phyloP scores from a whole-genome alignment of 164 flowering plant genomes.

The Vitis rotundifolia region DNA sequence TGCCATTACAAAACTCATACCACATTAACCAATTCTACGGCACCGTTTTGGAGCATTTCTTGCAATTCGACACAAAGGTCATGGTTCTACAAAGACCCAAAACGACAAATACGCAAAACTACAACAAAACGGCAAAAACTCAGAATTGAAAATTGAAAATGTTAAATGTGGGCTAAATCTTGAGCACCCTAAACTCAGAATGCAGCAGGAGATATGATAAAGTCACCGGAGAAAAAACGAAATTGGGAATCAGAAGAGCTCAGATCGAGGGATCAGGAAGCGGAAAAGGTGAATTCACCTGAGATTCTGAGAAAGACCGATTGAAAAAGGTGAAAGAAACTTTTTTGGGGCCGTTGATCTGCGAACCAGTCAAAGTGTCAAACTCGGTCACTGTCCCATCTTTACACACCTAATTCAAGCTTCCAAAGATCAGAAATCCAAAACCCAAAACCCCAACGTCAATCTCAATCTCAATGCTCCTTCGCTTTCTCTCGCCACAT shows the following conservation, averaged over 20 bases:
- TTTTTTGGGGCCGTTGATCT: neutral
- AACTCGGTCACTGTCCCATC: neutral
- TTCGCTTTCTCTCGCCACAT: neutral
- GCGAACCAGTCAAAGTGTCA: neutral
- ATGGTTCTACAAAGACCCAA: too few species aligned
- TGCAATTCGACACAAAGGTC: too few species aligned
- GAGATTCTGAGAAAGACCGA: neutral
- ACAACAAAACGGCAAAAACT: neutral
- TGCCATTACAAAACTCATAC: too few species aligned
- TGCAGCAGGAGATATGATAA: neutral
- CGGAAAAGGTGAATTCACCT: neutral
- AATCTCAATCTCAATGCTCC: neutral
- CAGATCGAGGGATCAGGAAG: constrained; percentile 13
- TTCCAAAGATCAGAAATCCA: neutral
- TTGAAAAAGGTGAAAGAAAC: neutral
- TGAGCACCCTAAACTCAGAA: neutral
- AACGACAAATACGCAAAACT: too few species aligned
- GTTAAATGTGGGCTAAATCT: neutral
- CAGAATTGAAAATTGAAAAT: neutral
- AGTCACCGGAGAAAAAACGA: neutral
- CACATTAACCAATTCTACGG: too few species aligned
- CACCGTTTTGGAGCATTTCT: too few species aligned
- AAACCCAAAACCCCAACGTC: too few species aligned
- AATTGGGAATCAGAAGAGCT: neutral
- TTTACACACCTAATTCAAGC: neutral